Evolutionary conservation across 176 grass and related monocot species (phyloP).

Genomic region (Rhynchospora pubera): DNA sequence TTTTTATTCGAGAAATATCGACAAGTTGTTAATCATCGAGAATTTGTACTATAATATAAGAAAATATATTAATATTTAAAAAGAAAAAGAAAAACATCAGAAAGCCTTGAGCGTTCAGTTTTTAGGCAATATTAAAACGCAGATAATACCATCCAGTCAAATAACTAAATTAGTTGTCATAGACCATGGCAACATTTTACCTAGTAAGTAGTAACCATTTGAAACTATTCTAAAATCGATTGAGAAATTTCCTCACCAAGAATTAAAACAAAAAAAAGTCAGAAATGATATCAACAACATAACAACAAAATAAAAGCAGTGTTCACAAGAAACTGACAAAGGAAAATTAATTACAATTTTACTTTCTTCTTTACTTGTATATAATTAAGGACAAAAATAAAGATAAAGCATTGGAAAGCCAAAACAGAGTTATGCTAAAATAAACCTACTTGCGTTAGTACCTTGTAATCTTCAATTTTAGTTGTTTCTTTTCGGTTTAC

Average conservation of each 20-base stretch:
- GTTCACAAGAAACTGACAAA: background rate
- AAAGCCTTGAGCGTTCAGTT: background rate
- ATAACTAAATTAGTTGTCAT: too few relatives aligned
- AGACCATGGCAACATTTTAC: background rate
- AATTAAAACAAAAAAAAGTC: background rate
- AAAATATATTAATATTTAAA: background rate
- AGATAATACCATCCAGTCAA: background rate
- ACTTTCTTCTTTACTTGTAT: slow-evolving; percentile 9
- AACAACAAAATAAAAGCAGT: background rate
- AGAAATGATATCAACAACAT: background rate
- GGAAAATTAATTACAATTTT: slow-evolving; percentile 6
- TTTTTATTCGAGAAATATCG: background rate
- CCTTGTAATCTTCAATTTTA: background rate
- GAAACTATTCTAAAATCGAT: background rate
- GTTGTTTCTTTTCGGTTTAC: background rate
- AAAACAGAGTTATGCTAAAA: slow-evolving; percentile 16
- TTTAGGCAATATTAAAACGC: background rate
- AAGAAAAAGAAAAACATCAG: background rate
- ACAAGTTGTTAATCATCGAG: background rate
- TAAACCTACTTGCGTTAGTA: slow-evolving; percentile 9
- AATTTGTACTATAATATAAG: background rate
- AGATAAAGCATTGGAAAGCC: background rate
- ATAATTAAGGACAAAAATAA: background rate
- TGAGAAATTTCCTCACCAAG: background rate
- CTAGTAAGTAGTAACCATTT: background rate